Percentiles rank a stretch among this genome's conserved stretches.
Conservation (phyloP, 2,329 filamentous ascomycete species). For the Trichoderma sp. region DNA sequence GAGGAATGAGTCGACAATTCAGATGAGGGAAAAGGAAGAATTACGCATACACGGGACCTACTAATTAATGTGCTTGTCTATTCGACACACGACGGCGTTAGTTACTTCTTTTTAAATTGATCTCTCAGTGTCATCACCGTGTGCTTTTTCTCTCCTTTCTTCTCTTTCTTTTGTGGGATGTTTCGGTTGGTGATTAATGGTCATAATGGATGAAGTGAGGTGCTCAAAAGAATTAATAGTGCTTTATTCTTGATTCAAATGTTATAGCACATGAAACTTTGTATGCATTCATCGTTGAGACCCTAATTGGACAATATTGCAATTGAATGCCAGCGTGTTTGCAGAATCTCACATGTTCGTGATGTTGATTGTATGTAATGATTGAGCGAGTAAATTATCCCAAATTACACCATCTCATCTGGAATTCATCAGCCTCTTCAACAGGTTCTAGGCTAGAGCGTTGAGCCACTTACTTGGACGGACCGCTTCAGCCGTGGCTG, state of each 20-base stretch:
- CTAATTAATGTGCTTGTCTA: conserved; percentile 8
- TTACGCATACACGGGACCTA: neutral
- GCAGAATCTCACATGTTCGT: neutral
- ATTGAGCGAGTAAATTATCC: neutral
- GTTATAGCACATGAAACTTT: neutral
- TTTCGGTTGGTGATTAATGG: neutral
- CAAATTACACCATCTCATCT: neutral
- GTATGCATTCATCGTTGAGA: neutral
- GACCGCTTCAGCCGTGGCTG: neutral
- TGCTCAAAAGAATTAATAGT: neutral
- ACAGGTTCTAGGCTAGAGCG: neutral
- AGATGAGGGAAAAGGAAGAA: neutral
- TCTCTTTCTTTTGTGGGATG: neutral
- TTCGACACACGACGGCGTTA: conserved; percentile 3
- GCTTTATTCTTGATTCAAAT: neutral
- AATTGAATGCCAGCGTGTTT: neutral
- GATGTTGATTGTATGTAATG: neutral
- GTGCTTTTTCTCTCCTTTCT: neutral
- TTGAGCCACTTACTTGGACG: neutral
- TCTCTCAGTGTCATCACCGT: neutral
- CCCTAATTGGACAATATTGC: neutral
- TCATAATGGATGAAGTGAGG: neutral
- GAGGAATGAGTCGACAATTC: neutral
- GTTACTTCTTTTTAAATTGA: neutral
- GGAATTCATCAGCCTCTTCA: neutral